phyloP scores from a whole-genome alignment of 345 rosid genomes.

The Populus simonii region DNA sequence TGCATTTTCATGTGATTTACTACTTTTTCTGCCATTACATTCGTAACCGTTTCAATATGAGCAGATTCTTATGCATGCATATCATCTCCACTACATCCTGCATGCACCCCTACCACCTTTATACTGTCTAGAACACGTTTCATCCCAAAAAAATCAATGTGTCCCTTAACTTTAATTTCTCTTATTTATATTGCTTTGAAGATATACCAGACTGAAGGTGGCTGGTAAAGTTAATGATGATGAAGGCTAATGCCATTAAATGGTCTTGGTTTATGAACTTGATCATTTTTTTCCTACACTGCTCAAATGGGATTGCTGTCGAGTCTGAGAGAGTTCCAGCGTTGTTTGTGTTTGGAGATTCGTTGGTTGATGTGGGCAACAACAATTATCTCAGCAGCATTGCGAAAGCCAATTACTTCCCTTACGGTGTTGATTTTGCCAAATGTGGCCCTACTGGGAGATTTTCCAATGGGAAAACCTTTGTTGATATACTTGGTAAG shows the following conservation, averaged over 20 bases:
- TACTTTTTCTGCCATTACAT: conserved; percentile 5
- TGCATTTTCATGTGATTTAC: neutral
- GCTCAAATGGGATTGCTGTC: conserved; percentile 13
- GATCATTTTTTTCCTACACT: conserved; percentile 18
- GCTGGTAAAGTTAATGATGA: neutral
- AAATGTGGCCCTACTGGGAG: conserved; percentile 23
- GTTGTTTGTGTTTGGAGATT: conserved; percentile 29
- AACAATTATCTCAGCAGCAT: conserved; percentile 25
- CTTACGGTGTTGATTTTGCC: conserved; percentile 24
- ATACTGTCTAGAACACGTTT: neutral
- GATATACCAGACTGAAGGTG: neutral
- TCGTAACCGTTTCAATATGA: conserved; percentile 17
- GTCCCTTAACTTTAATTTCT: no score
- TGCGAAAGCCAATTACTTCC: conserved; percentile 26
- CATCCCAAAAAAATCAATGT: neutral
- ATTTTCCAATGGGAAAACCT: conserved; percentile 30
- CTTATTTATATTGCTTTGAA: neutral
- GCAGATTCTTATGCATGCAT: neutral
- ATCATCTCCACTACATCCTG: neutral
- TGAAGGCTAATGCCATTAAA: neutral
- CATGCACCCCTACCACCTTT: neutral
- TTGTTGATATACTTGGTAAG: conserved; percentile 28
- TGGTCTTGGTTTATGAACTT: conserved; percentile 16
- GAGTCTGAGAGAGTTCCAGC: conserved; percentile 28
- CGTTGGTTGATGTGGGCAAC: conserved; percentile 31